Evolutionary conservation across 2,329 filamentous ascomycete species (phyloP), one percentile per base, ranked within the genome.

Genomic region (Lachnellula willkommii): DNA sequence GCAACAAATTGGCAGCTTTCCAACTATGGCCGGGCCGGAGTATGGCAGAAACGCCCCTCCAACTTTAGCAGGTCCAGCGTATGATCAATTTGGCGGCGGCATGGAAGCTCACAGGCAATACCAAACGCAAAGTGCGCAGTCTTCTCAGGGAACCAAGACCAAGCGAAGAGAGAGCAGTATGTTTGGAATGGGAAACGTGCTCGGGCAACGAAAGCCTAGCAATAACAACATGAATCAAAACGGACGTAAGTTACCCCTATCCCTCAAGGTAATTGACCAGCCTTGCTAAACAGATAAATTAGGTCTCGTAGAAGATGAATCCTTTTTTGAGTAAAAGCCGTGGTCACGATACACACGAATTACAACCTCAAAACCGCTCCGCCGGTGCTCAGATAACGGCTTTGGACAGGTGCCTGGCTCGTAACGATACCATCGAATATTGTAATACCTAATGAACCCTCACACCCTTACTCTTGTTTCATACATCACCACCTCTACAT

Each of bases 81-180:
- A 73, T 57, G 76, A 79, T 48, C 75, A 75, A 54, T 70, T 69
- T 53, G 67, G 68, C 42, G 65, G 64, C 37, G 59, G 62, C 22
- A 64, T 62, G 26, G 66, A 69, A 37, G 65, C 69, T 52, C 67
- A 32, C 28, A 32, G 70, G 49, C 67, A 71, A 52, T 67, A 57
- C 48, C 67, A 64, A 17, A 64, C 63, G 50, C 60, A 28, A 56
- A 11, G 28, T 4, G 28, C 3, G 28, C 28, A 32, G 28, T 32
- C 28, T 32, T 32, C 28, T 11, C 66, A 50, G 72, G 74, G 49
- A 71, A 60, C 62, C 35, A 79, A 73, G 63, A 65, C 67, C 42
- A 80, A 76, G 65, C 75, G 81, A 49, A 77, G 83, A 50, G 83
- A 87, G 69, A 87, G 84, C 64, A 74, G 76, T 47, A 81, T 86